phyloP scores from a whole-genome alignment of 2,329 filamentous ascomycete species.

The Fusarium aywerte region DNA sequence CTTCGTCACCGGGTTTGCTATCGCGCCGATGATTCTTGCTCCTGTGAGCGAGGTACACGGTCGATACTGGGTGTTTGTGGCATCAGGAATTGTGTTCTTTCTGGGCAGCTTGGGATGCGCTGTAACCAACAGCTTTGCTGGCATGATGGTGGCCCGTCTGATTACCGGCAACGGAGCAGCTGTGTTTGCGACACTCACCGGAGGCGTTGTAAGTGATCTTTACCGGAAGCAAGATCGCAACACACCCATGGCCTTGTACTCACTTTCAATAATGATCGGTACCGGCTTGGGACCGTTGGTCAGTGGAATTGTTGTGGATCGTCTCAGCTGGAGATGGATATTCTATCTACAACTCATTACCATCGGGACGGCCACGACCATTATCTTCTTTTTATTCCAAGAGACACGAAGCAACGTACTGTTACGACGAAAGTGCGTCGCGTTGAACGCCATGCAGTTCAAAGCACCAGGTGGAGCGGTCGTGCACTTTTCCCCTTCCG shows the following conservation, averaged over 20 bases:
- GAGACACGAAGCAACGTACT: constrained; percentile 76
- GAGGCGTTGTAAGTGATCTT: constrained; percentile 74
- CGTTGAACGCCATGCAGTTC: constrained; percentile 62
- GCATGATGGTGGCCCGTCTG: constrained; percentile 71
- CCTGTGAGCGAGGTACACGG: constrained; percentile 72
- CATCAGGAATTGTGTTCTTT: constrained; percentile 51
- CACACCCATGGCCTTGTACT: constrained; percentile 75
- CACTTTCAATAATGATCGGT: constrained; percentile 68
- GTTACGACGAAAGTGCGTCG: constrained; percentile 67
- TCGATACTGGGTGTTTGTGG: constrained; percentile 48
- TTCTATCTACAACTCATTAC: constrained; percentile 74
- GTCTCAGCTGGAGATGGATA: constrained; percentile 72
- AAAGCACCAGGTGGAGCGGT: not conserved
- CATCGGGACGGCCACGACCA: constrained; percentile 63
- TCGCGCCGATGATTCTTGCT: constrained; percentile 75
- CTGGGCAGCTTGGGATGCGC: constrained; percentile 64
- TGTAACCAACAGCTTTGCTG: constrained; percentile 66
- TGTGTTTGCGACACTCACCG: constrained; percentile 59
- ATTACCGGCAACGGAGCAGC: constrained; percentile 71
- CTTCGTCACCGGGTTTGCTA: constrained; percentile 72
- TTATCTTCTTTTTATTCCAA: constrained; percentile 69
- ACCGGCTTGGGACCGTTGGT: constrained; percentile 72
- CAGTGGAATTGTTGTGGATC: constrained; percentile 67
- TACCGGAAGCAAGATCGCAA: constrained; percentile 72
- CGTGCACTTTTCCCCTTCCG: constrained; percentile 12